These are phyloP conservation scores for Colletotrichum tanaceti DNA, from an alignment of 2,329 filamentous ascomycete species.

Conservation along the genomic window DNA sequence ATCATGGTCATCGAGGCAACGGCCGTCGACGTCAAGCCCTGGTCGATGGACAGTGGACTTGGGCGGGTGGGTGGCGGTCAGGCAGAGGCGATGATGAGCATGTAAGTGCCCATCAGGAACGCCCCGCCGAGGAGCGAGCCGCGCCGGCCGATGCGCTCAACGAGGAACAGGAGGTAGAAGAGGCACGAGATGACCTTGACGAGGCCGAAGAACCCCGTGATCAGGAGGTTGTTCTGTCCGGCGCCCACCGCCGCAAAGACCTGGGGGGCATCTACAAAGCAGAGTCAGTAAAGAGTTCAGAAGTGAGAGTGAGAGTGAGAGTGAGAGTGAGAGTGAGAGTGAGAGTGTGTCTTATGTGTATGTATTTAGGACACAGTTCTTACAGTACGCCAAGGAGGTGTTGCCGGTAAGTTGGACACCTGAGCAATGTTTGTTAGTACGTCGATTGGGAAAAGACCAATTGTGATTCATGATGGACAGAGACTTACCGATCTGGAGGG, in stretches of 20 bases:
- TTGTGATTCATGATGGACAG: too few species aligned
- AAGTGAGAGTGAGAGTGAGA: too few species aligned
- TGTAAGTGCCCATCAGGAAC: constrained; percentile 62
- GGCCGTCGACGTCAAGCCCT: constrained; percentile 51
- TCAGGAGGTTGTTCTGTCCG: constrained; percentile 54
- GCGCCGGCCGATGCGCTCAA: constrained; percentile 62
- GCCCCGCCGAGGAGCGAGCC: constrained; percentile 61
- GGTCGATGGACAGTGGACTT: constrained; percentile 43
- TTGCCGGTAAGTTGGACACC: constrained; percentile 61
- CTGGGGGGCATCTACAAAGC: constrained; percentile 56
- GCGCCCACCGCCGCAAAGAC: constrained; percentile 63
- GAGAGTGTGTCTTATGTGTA: not conserved
- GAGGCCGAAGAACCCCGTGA: constrained; percentile 65
- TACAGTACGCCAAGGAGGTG: constrained; percentile 62
- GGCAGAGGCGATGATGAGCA: constrained; percentile 63
- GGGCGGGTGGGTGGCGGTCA: constrained; percentile 59
- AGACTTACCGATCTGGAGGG: constrained; percentile 58
- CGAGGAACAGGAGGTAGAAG: constrained; percentile 59
- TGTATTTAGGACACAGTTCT: constrained; percentile 18
- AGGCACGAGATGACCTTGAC: constrained; percentile 62
- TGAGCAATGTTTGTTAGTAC: constrained; percentile 25
- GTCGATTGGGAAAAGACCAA: too few species aligned
- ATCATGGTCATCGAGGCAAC: constrained; percentile 63
- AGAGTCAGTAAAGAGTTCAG: not conserved
- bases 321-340: too few species aligned